Evolutionary conservation across 768 basidiomycete genomes (phyloP).

Genomic region (Hysterangium stoloniferum): DNA sequence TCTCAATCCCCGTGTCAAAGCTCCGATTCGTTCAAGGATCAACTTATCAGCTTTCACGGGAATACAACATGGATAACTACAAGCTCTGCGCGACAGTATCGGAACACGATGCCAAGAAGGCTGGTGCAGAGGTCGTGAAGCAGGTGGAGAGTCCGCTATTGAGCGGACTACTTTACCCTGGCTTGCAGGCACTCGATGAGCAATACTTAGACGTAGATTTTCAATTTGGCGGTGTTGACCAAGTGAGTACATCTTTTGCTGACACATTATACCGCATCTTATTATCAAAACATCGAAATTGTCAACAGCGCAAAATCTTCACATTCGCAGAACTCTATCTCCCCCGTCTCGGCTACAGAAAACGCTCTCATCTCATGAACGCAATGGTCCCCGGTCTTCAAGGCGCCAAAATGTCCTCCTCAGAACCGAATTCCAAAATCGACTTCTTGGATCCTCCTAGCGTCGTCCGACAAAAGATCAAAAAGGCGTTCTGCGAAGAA

Average conservation of each 20-base stretch:
- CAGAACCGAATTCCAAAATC: slow-evolving; percentile 96
- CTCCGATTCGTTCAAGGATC: slow-evolving; percentile 85
- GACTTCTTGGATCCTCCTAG: slow-evolving; percentile 91
- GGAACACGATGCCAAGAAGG: slow-evolving; percentile 96
- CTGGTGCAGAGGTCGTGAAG: slow-evolving; percentile 98
- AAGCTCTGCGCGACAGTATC: slow-evolving; percentile 80
- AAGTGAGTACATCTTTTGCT: slow-evolving; percentile 44
- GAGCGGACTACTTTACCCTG: slow-evolving; percentile 91
- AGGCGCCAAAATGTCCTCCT: slow-evolving; percentile 97
- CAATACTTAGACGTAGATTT: slow-evolving; percentile 94
- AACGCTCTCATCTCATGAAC: slow-evolving; percentile 98
- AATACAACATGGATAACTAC: slow-evolving; percentile 96
- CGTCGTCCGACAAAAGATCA: slow-evolving; percentile 81
- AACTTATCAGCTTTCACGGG: slow-evolving; percentile 82
- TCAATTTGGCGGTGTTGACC: slow-evolving; percentile 97
- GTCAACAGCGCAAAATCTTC: slow-evolving; percentile 93
- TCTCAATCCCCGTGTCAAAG: slow-evolving; percentile 84
- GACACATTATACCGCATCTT: too few species aligned
- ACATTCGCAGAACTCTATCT: slow-evolving; percentile 96
- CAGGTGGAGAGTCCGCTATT: slow-evolving; percentile 89
- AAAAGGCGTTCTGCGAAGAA: slow-evolving; percentile 89
- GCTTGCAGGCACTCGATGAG: slow-evolving; percentile 94
- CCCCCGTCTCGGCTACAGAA: slow-evolving; percentile 84
- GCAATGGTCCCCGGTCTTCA: slow-evolving; percentile 92
- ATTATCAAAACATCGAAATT: not conserved